These are phyloP conservation scores for Mycothermus thermophilus DNA, from an alignment of 495 filamentous ascomycete species.

Conservation along the genomic window DNA sequence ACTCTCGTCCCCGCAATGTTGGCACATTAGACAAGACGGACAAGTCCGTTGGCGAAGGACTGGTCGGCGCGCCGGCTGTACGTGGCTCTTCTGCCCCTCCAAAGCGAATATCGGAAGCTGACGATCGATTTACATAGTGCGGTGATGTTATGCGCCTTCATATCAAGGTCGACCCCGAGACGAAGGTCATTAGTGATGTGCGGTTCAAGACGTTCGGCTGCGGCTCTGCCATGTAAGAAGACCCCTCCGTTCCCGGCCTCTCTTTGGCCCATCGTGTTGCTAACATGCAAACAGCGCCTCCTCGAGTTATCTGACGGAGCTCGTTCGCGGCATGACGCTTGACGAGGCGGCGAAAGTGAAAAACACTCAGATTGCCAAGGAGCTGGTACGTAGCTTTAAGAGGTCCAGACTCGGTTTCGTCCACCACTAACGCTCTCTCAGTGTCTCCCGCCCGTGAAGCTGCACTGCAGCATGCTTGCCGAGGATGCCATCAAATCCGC, in stretches of 20 bases:
- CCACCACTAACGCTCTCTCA: constrained; percentile 1
- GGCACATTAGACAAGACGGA: constrained; percentile 82
- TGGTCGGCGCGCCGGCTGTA: constrained; percentile 81
- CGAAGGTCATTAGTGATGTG: constrained; percentile 83
- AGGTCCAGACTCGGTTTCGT: too few species aligned
- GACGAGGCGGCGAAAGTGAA: constrained; percentile 81
- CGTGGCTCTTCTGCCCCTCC: constrained; percentile 11
- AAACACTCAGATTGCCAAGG: constrained; percentile 96
- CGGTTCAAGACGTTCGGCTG: constrained; percentile 92
- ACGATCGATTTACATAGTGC: constrained; percentile 22
- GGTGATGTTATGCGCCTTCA: constrained; percentile 99
- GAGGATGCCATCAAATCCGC: constrained; percentile 99
- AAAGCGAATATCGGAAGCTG: neutral
- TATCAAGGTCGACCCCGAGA: constrained; percentile 85
- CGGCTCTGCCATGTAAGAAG: constrained; percentile 63
- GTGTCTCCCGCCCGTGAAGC: constrained; percentile 86
- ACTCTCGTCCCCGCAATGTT: constrained; percentile 84
- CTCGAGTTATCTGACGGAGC: constrained; percentile 78
- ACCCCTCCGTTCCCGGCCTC: neutral
- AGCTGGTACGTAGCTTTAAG: constrained; percentile 39
- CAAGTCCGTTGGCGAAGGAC: constrained; percentile 82
- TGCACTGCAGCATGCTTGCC: constrained; percentile 98
- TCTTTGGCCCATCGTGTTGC: neutral
- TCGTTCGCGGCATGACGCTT: constrained; percentile 90
- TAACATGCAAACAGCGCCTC: constrained; percentile 12